phyloP scores from a whole-genome alignment of 441 rosid genomes.

The Populus hybrid region DNA sequence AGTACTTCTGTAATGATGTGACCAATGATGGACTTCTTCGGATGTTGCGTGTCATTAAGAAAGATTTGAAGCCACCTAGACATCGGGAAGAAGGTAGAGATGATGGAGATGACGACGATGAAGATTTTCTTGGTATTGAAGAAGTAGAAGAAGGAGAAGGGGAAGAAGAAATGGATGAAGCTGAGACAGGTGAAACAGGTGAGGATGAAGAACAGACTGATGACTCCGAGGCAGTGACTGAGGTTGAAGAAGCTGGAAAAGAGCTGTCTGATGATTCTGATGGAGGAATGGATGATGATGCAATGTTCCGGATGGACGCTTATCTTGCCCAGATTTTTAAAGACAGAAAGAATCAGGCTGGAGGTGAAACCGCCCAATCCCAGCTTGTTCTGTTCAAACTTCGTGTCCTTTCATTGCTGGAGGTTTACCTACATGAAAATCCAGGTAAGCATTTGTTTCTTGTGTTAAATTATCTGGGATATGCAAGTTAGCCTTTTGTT shows the following conservation, averaged over 20 bases:
- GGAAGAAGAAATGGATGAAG: slow-evolving; percentile 68
- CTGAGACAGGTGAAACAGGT: slow-evolving; percentile 63
- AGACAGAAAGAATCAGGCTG: slow-evolving; percentile 85
- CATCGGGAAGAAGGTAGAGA: slow-evolving; percentile 60
- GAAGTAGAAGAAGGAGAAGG: slow-evolving; percentile 55
- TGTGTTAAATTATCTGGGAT: background rate
- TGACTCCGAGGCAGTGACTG: slow-evolving; percentile 64
- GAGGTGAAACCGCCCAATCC: slow-evolving; percentile 86
- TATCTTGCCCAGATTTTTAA: slow-evolving; percentile 87
- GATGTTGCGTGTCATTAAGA: slow-evolving; percentile 87
- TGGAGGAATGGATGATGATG: slow-evolving; percentile 94
- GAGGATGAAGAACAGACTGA: slow-evolving; percentile 81
- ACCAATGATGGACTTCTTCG: slow-evolving; percentile 71
- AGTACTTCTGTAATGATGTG: slow-evolving; percentile 69
- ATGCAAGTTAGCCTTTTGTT: background rate
- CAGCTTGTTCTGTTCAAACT: slow-evolving; percentile 92
- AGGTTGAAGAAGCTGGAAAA: slow-evolving; percentile 42
- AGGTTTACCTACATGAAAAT: slow-evolving; percentile 87
- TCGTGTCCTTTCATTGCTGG: slow-evolving; percentile 88
- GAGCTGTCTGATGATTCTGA: slow-evolving; percentile 66
- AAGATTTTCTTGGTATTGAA: slow-evolving; percentile 80
- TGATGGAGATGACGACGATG: slow-evolving; percentile 62
- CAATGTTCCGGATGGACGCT: slow-evolving; percentile 95
- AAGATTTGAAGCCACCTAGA: slow-evolving; percentile 86
- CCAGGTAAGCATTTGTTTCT: slow-evolving; percentile 49